Evolutionary conservation across 805 yeast genomes (phyloP), one percentile per base, ranked within the genome.

Genomic region (Candida gorgasii): DNA sequence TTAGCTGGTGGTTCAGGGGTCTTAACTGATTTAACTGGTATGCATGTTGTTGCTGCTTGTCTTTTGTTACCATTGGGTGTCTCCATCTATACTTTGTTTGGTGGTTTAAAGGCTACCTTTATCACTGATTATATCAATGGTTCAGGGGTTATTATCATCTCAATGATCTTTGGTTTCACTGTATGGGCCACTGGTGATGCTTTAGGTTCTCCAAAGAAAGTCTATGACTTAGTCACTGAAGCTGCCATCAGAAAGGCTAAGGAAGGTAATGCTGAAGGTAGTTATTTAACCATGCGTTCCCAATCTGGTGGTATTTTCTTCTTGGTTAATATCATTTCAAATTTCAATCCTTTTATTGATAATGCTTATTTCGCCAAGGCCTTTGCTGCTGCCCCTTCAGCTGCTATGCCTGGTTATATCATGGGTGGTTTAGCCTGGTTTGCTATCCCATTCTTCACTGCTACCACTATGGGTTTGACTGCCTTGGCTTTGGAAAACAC

Each of bases 401-500:
- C 93, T 35, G 88, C 95, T 22, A 68, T 89, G 51, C 92, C 93
- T 6, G 97, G 96, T 16, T 89, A 89, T 62, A 81, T 87, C 18
- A 65, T 86, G 45, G 97, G 96, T 45, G 96, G 96, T 20, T 62
- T 89, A 34, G 85, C 92, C 0, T 89, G 97, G 96, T 84, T 87
- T 59, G 90, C 95, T 6, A 83, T 89, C 50, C 97, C 97, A 36
- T 84, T 83, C 72, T 75, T 86, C 44, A 76, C 81, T 39, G 86
- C 95, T 12, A 82, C 92, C 2, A 85, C 95, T 6, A 75, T 88
- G 85, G 96, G 97, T 9, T 67, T 89, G n/a, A 88, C 90, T 15
- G 87, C 87, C 40, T 65, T 86, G 44, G 84, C 88, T 15, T 70
- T 89, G 40, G 92, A 88, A 65, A 62, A 69, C 39, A 72, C 79